Conservation (phyloP, 129 eudicot species). For the Lactuca sativa region DNA sequence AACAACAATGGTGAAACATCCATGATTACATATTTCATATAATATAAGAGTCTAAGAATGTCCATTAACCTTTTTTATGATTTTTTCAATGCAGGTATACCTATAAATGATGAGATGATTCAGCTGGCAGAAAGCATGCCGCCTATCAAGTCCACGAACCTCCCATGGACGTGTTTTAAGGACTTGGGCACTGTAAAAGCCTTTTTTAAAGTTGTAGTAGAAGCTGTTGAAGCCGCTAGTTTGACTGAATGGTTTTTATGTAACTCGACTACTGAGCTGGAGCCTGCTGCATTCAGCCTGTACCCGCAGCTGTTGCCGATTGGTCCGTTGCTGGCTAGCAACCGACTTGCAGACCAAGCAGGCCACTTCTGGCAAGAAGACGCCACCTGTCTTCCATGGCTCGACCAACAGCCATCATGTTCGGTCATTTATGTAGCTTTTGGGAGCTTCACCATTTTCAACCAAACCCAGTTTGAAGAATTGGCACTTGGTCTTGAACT, state of each 20-base stretch:
- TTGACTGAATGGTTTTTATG: conserved; percentile 41
- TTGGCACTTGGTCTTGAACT: conserved; percentile 60
- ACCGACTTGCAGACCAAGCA: conserved; percentile 33
- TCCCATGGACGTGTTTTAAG: conserved; percentile 32
- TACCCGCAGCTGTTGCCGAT: conserved; percentile 33
- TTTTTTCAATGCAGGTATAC: conserved; percentile 29
- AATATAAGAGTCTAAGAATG: background rate
- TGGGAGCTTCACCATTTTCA: conserved; percentile 51
- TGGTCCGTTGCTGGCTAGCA: conserved; percentile 56
- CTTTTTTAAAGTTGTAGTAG: conserved; percentile 1
- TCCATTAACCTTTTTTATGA: background rate
- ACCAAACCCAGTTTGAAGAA: conserved; percentile 48
- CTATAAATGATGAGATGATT: conserved; percentile 28
- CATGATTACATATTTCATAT: background rate
- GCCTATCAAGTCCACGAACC: conserved; percentile 26
- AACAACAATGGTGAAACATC: conserved; percentile 38
- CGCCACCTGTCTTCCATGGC: conserved; percentile 52
- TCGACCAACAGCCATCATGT: conserved; percentile 39
- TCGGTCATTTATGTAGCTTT: conserved; percentile 58
- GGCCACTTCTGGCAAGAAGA: conserved; percentile 60
- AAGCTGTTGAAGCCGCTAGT: conserved; percentile 7
- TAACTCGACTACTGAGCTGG: conserved; percentile 47
- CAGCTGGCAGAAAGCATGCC: conserved; percentile 50
- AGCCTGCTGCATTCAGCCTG: conserved; percentile 36
- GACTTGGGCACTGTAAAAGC: conserved; percentile 19